Percentiles rank a stretch among this genome's conserved stretches.
Conservation (phyloP, 73 alveolate genomes). For the Durusdinium trenchii region DNA sequence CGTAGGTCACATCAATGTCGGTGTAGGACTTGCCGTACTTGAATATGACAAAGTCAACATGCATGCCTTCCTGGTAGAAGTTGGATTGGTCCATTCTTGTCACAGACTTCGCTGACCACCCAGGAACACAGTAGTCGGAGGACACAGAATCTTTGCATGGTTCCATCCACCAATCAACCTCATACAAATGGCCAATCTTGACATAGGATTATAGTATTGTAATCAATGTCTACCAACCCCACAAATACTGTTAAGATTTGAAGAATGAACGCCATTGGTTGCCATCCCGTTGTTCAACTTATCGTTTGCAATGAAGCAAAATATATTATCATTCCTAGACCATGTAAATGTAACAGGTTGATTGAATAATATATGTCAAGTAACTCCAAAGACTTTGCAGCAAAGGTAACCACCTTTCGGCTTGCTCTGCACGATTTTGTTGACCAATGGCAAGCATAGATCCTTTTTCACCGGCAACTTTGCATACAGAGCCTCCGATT, state of each 20-base stretch:
- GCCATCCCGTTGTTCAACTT: too few species aligned
- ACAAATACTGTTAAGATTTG: too few species aligned
- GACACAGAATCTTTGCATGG: background rate
- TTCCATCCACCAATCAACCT: conserved; percentile 16
- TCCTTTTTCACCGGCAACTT: background rate
- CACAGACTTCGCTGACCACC: conserved; percentile 6
- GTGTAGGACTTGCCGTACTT: background rate
- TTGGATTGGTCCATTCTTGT: background rate
- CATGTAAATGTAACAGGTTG: too few species aligned
- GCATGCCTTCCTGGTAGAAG: background rate
- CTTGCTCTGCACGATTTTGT: background rate
- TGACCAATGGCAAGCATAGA: background rate
- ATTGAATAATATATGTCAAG: too few species aligned
- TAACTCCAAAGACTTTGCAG: background rate
- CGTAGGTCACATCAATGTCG: background rate
- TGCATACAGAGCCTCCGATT: background rate
- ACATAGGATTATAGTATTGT: too few species aligned
- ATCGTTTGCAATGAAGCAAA: too few species aligned
- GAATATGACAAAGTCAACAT: background rate
- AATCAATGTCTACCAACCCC: too few species aligned
- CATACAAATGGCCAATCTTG: too few species aligned
- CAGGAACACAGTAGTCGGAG: conserved; percentile 8
- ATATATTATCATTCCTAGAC: too few species aligned
- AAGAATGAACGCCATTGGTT: background rate
- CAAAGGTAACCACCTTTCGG: background rate